Conservation (phyloP, 2,329 filamentous ascomycete genomes). For the Hypoxylon sp. region DNA sequence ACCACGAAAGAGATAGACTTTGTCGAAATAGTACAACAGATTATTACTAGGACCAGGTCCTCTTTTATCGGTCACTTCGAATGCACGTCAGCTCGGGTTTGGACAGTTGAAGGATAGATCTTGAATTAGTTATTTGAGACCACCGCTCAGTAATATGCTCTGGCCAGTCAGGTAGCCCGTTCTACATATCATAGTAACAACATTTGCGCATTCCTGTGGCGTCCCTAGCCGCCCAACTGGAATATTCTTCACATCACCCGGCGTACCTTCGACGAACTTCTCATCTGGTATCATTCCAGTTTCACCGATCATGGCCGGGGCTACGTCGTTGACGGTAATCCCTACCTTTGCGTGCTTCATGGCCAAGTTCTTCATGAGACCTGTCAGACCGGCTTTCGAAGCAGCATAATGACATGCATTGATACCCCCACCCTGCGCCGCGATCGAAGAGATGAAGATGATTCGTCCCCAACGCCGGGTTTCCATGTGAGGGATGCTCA, state of each 20-base stretch:
- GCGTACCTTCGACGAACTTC: slow-evolving; percentile 64
- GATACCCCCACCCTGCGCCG: slow-evolving; percentile 73
- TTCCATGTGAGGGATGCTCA: slow-evolving; percentile 73
- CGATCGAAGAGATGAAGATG: slow-evolving; percentile 74
- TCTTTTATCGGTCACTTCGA: slow-evolving; percentile 3
- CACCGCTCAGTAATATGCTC: slow-evolving; percentile 67
- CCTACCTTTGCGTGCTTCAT: slow-evolving; percentile 71
- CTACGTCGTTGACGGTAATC: slow-evolving; percentile 78
- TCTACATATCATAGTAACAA: slow-evolving; percentile 71
- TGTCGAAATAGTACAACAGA: not conserved
- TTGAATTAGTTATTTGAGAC: slow-evolving; percentile 60
- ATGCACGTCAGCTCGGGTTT: not conserved
- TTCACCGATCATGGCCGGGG: slow-evolving; percentile 77
- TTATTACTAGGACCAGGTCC: not conserved
- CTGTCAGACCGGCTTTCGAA: slow-evolving; percentile 73
- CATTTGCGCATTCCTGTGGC: slow-evolving; percentile 72
- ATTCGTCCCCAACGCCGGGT: slow-evolving; percentile 73
- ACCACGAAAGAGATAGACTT: not conserved
- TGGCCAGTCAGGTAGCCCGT: slow-evolving; percentile 74
- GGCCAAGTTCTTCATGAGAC: slow-evolving; percentile 76
- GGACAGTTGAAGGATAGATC: not conserved
- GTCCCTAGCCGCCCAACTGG: slow-evolving; percentile 71
- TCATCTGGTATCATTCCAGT: slow-evolving; percentile 74
- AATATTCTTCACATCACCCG: slow-evolving; percentile 72
- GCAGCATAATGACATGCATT: slow-evolving; percentile 74